These are phyloP conservation scores for Euphorbia schlechtendalii DNA, from an alignment of 441 rosid genomes.

Conservation along the genomic window DNA sequence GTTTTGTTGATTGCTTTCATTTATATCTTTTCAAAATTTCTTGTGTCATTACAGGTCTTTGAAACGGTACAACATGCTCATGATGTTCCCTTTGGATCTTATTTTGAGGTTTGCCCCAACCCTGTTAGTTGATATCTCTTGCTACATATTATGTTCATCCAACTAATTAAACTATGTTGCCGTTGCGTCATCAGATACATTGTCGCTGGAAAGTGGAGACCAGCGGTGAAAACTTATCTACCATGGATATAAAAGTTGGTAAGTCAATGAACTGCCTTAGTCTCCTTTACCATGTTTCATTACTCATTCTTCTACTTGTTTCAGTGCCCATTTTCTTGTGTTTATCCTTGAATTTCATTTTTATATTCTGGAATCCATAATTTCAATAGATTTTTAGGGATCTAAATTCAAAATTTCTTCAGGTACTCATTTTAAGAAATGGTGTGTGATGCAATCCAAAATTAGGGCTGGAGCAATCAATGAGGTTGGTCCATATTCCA, in stretches of 20 bases:
- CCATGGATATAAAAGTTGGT: slow-evolving; percentile 80
- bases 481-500: slow-evolving; percentile 58
- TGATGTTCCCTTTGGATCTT: slow-evolving; percentile 96
- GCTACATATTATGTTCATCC: not conserved
- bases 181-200: slow-evolving; percentile 59
- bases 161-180: not conserved
- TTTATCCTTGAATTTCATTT: no score
- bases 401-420: slow-evolving; percentile 15
- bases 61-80: slow-evolving; percentile 97
- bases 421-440: slow-evolving; percentile 99
- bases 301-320: no score
- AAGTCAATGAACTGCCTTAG: slow-evolving; percentile 24
- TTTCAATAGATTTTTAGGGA: not conserved
- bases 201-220: slow-evolving; percentile 77
- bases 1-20: not conserved
- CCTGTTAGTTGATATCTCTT: not conserved
- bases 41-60: no score
- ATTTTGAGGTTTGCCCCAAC: slow-evolving; percentile 61
- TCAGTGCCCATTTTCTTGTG: no score
- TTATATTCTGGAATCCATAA: not conserved
- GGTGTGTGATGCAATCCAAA: slow-evolving; percentile 99
- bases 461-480: slow-evolving; percentile 71
- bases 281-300: not conserved
- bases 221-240: slow-evolving; percentile 51
- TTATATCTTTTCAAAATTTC: slow-evolving; percentile 6